Evolutionary conservation across 2,329 filamentous ascomycete genomes (phyloP).

Genomic region (Trichoderma sp.): DNA sequence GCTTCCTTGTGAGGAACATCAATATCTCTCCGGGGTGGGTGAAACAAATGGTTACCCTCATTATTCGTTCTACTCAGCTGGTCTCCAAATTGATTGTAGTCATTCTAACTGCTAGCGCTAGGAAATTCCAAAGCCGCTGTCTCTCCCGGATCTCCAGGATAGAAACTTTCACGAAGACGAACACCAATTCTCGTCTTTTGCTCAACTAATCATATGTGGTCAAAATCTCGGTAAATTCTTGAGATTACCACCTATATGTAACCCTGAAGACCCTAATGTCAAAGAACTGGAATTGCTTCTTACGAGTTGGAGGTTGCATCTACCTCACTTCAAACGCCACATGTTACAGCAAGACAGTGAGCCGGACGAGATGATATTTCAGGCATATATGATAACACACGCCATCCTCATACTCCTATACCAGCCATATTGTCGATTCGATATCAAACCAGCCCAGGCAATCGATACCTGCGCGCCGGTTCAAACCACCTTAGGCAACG

Average conservation of each 20-base stretch:
- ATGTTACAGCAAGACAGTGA: not conserved
- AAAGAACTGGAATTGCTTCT: not conserved
- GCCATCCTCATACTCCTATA: not conserved
- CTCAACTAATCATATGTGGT: not conserved
- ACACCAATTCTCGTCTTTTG: not conserved
- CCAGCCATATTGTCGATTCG: not conserved
- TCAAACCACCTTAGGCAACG: not conserved
- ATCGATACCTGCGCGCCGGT: not conserved
- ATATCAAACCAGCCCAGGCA: not conserved
- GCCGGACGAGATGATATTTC: not conserved
- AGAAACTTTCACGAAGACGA: not conserved
- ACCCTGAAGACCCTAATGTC: not conserved
- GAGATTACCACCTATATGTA: not conserved
- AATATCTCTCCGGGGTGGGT: not conserved
- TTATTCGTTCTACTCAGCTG: not conserved
- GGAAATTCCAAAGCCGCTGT: not conserved
- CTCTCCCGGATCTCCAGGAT: not conserved
- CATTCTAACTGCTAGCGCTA: not conserved
- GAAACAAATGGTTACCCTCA: not conserved
- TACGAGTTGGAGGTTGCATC: not conserved
- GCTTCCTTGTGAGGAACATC: not conserved
- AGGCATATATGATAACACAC: not conserved
- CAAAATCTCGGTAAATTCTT: not conserved
- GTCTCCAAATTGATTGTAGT: not conserved
- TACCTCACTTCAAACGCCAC: not conserved